Evolutionary conservation across 164 flowering plant genomes (phyloP).

Genomic region (Protea cynaroides): DNA sequence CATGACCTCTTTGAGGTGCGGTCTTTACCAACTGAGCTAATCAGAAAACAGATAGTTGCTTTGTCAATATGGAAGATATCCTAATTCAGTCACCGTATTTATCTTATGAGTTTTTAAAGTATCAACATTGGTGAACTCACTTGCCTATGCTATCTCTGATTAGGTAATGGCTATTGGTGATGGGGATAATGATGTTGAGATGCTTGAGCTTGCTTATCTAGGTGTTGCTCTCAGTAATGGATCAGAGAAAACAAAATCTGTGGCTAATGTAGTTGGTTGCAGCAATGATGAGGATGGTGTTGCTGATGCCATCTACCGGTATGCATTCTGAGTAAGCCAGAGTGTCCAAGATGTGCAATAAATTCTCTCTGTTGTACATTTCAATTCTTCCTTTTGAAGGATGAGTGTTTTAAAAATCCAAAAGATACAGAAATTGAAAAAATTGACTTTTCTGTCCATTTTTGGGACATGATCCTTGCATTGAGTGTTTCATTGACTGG

Average conservation of each 20-base stretch:
- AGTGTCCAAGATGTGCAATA: background rate
- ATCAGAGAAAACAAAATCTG: constrained; percentile 78
- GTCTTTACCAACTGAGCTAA: too few relatives aligned
- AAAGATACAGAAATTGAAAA: background rate
- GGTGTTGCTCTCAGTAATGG: constrained; percentile 91
- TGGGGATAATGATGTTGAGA: constrained; percentile 92
- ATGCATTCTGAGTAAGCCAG: constrained; percentile 56
- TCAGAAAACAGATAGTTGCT: too few relatives aligned
- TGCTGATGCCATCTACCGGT: constrained; percentile 90
- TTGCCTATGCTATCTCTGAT: background rate
- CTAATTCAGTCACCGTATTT: too few relatives aligned
- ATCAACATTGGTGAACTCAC: too few relatives aligned
- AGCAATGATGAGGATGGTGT: constrained; percentile 97
- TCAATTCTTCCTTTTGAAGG: background rate
- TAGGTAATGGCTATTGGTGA: constrained; percentile 97
- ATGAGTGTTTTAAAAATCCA: background rate
- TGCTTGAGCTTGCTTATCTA: constrained; percentile 84
- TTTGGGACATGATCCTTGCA: too few relatives aligned
- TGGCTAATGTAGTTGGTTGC: constrained; percentile 63
- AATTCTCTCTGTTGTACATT: background rate
- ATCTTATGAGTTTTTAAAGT: too few relatives aligned
- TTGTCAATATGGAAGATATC: too few relatives aligned
- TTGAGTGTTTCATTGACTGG: too few relatives aligned
- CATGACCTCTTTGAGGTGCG: too few relatives aligned
- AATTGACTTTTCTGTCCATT: too few relatives aligned